These are phyloP conservation scores for Xylaria sp. DNA, from an alignment of 2,329 filamentous ascomycete genomes.

Conservation along the genomic window DNA sequence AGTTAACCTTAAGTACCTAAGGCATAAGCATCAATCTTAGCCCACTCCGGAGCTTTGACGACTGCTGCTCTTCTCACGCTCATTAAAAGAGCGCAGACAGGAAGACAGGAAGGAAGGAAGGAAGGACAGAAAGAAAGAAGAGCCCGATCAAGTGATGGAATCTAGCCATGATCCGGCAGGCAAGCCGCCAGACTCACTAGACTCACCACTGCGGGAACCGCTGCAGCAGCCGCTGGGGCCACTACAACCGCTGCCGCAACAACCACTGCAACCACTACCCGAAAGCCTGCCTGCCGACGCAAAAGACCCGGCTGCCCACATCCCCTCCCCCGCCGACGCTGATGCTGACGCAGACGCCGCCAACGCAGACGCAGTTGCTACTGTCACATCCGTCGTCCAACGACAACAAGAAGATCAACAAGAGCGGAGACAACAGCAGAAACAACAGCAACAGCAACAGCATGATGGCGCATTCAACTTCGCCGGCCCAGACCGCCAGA, in stretches of 20 bases:
- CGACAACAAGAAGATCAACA: neutral
- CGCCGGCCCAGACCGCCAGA: neutral
- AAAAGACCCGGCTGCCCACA: neutral
- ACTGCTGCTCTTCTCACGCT: neutral
- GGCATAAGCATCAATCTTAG: no score
- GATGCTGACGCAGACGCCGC: neutral
- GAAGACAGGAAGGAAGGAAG: neutral
- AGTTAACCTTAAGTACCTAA: no score
- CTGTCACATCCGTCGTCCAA: neutral
- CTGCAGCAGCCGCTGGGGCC: neutral
- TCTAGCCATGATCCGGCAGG: slow-evolving; percentile 33
- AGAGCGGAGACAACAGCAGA: neutral
- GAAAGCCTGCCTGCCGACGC: neutral
- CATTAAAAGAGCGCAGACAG: neutral
- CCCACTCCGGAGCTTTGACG: no score
- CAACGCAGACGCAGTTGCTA: no score
- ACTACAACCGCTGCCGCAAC: no score
- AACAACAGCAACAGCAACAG: neutral
- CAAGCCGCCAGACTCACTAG: slow-evolving; percentile 26
- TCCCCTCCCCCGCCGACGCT: neutral
- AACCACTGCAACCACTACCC: neutral
- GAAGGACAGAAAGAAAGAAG: neutral
- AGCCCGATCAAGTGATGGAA: slow-evolving; percentile 28
- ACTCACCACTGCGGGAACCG: neutral
- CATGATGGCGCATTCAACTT: neutral